Percentiles rank a stretch among this genome's conserved stretches.
phyloP scores from a whole-genome alignment of 2,329 filamentous ascomycete genomes.

The Aulographum hederae region DNA sequence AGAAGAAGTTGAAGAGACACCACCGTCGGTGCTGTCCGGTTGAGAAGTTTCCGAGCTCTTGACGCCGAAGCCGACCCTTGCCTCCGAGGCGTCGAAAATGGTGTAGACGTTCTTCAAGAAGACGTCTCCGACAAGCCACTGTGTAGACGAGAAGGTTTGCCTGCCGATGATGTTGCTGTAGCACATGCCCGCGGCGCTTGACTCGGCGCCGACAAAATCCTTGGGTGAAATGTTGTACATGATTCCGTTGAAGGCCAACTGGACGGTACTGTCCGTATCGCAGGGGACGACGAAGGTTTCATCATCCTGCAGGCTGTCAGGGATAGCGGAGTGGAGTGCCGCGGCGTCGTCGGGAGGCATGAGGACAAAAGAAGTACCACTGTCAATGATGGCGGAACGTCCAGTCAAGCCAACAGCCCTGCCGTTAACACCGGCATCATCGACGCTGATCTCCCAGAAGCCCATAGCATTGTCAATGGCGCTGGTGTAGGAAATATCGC shows the following conservation, averaged over 20 bases:
- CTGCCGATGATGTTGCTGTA: slow-evolving; percentile 58
- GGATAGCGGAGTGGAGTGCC: slow-evolving; percentile 48
- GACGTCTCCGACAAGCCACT: slow-evolving; percentile 71
- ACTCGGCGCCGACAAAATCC: slow-evolving; percentile 46
- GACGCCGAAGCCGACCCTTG: slow-evolving; percentile 35
- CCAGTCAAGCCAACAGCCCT: slow-evolving; percentile 29
- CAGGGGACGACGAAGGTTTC: slow-evolving; percentile 59
- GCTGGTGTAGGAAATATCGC: slow-evolving; percentile 48
- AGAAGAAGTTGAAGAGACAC: too few relatives aligned
- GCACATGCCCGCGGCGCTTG: slow-evolving; percentile 18
- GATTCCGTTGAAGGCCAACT: slow-evolving; percentile 49
- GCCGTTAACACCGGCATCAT: slow-evolving; percentile 45
- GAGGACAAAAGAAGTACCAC: slow-evolving; percentile 65
- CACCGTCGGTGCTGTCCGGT: too few relatives aligned
- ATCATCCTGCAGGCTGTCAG: slow-evolving; percentile 37
- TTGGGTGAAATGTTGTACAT: slow-evolving; percentile 47
- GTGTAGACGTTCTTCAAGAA: slow-evolving; percentile 84
- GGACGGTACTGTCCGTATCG: slow-evolving; percentile 39
- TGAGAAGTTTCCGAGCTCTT: slow-evolving; percentile 5
- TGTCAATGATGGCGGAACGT: slow-evolving; percentile 59
- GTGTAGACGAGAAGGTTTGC: slow-evolving; percentile 39
- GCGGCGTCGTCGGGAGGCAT: slow-evolving; percentile 49
- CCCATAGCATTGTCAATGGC: slow-evolving; percentile 30
- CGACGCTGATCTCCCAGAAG: slow-evolving; percentile 58
- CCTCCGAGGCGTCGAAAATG: slow-evolving; percentile 61